A percentile compares a stretch with the other conserved stretches of the same genome.
Conservation (phyloP, 805 yeast species). For the Candida tallmaniae region DNA sequence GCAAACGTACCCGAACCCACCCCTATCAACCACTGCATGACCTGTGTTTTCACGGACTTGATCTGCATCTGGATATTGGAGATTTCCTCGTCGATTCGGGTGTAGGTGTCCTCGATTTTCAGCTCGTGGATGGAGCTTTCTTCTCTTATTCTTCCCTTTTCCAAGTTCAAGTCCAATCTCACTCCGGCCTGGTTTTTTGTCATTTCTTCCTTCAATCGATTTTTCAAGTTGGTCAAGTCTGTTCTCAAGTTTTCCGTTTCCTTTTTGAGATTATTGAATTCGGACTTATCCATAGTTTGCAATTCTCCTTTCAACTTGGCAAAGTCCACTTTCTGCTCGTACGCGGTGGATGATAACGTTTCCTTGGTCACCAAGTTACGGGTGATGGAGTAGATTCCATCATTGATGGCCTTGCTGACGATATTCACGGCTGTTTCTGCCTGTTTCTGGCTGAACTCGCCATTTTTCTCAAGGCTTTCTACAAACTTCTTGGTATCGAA, state of each 20-base stretch:
- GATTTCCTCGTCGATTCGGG: slow-evolving; percentile 92
- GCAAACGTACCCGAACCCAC: slow-evolving; percentile 98
- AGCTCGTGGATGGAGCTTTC: slow-evolving; percentile 90
- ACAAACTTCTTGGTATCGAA: slow-evolving; percentile 78
- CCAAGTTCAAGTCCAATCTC: slow-evolving; percentile 83
- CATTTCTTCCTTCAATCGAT: slow-evolving; percentile 83
- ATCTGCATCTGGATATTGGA: slow-evolving; percentile 94
- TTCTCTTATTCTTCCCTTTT: slow-evolving; percentile 93
- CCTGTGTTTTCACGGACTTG: slow-evolving; percentile 92
- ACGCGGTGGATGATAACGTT: slow-evolving; percentile 74
- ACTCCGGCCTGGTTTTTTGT: slow-evolving; percentile 88
- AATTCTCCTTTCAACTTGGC: slow-evolving; percentile 91
- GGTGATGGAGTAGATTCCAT: slow-evolving; percentile 72
- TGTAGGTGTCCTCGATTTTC: slow-evolving; percentile 90
- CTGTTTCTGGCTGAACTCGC: slow-evolving; percentile 67
- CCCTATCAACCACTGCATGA: slow-evolving; percentile 97
- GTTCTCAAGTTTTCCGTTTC: slow-evolving; percentile 83
- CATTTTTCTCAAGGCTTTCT: slow-evolving; percentile 59
- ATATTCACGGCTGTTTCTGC: slow-evolving; percentile 75
- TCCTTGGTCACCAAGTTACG: slow-evolving; percentile 82
- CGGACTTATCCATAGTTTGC: slow-evolving; percentile 81
- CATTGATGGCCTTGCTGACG: slow-evolving; percentile 69
- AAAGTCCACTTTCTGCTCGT: slow-evolving; percentile 95
- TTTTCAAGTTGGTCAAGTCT: slow-evolving; percentile 82
- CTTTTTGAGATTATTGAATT: slow-evolving; percentile 72